Conservation (phyloP, 495 filamentous ascomycete genomes). For the Hypoxylon trugodes region DNA sequence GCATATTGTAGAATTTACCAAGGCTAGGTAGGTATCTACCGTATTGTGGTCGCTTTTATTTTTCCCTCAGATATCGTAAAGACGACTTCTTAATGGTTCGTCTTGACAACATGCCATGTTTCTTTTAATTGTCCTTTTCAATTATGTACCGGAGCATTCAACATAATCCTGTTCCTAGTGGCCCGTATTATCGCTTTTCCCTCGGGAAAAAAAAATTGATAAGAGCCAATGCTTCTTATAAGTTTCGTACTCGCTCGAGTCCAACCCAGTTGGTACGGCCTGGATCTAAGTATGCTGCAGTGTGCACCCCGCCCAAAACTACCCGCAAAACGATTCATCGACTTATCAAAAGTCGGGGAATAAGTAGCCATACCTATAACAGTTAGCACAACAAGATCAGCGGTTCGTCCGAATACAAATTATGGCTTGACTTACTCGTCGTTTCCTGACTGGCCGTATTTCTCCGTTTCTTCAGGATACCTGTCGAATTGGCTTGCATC, state of each 20-base stretch:
- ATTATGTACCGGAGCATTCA: constrained; percentile 10
- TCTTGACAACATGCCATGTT: not conserved
- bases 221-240: not conserved
- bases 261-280: constrained; percentile 9
- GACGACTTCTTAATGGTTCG: constrained; percentile 7
- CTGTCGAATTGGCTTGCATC: constrained; percentile 98
- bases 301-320: constrained; percentile 1
- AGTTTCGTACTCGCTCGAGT: not conserved
- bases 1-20: constrained; percentile 27
- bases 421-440: constrained; percentile 78
- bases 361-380: constrained; percentile 69
- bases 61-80: not conserved
- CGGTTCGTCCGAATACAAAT: constrained; percentile 12
- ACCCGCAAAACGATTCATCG: constrained; percentile 1
- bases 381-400: constrained; percentile 21
- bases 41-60: not conserved
- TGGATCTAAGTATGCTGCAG: constrained; percentile 4
- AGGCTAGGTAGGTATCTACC: constrained; percentile 23
- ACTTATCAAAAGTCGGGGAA: constrained; percentile 74
- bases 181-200: constrained; percentile 6
- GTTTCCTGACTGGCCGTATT: constrained; percentile 77
- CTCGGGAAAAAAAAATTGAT: not conserved
- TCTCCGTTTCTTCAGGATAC: constrained; percentile 95
- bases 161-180: not conserved
- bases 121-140: constrained; percentile 8